phyloP scores from a whole-genome alignment of 371 early-diverging fungal genomes.

The Dinochytrium kinnereticum region DNA sequence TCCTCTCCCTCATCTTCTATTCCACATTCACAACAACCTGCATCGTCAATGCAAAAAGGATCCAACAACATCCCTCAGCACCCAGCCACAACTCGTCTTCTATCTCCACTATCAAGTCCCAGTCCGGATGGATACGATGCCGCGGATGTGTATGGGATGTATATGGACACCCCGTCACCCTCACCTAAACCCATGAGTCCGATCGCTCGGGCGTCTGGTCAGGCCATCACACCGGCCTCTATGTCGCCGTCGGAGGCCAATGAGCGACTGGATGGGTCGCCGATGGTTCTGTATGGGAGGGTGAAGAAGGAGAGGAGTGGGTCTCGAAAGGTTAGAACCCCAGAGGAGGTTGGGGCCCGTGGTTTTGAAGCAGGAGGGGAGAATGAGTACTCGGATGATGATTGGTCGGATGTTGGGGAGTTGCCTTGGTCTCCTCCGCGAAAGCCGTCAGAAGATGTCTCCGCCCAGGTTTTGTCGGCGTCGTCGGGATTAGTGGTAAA shows the following conservation, averaged over 20 bases:
- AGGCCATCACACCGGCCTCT: too few relatives aligned
- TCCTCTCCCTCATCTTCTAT: background rate
- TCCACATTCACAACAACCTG: too few relatives aligned
- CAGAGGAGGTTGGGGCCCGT: too few relatives aligned
- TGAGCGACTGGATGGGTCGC: too few relatives aligned
- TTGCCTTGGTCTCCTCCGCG: background rate
- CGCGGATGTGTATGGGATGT: constrained; percentile 19
- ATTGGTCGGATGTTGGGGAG: constrained; percentile 6
- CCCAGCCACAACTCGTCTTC: background rate
- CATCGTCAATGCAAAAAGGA: background rate
- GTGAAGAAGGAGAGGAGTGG: too few relatives aligned
- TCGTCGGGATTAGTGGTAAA: too few relatives aligned
- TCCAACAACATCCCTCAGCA: background rate
- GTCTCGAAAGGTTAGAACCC: too few relatives aligned
- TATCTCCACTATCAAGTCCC: constrained; percentile 1
- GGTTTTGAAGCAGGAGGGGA: too few relatives aligned
- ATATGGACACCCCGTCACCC: constrained; percentile 13
- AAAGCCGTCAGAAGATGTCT: background rate
- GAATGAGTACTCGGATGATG: constrained; percentile 4
- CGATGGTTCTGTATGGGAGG: too few relatives aligned
- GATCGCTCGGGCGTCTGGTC: too few relatives aligned
- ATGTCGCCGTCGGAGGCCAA: too few relatives aligned
- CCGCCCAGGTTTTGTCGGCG: background rate
- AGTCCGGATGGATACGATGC: constrained; percentile 12
- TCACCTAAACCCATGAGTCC: constrained; percentile 1